Conservation (phyloP, 306 rosid species). For the Cucumis hystrix region DNA sequence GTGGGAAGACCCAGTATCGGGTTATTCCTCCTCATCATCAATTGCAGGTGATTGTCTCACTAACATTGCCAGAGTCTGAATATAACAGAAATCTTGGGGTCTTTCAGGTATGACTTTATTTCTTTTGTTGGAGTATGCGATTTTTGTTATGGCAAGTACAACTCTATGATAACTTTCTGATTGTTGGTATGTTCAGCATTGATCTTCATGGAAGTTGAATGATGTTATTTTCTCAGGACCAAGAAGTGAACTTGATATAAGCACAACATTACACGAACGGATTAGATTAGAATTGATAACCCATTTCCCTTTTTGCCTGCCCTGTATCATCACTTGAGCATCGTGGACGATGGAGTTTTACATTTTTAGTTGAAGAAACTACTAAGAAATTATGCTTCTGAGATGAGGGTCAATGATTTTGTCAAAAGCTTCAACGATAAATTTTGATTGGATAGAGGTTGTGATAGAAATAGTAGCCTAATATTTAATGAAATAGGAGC, state of each 20-base stretch:
- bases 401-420: neutral
- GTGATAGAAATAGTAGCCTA: neutral
- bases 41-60: slow-evolving; percentile 28
- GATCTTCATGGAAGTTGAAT: neutral
- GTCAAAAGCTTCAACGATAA: neutral
- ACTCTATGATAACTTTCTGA: neutral
- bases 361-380: neutral
- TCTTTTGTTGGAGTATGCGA: neutral
- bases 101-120: slow-evolving; percentile 45
- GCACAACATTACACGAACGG: neutral
- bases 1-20: slow-evolving; percentile 16
- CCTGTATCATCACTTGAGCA: neutral
- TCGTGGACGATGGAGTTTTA: neutral
- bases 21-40: slow-evolving; percentile 38
- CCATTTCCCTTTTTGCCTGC: neutral
- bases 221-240: neutral
- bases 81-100: slow-evolving; percentile 73
- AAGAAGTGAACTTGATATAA: neutral
- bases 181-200: neutral
- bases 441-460: neutral
- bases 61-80: slow-evolving; percentile 60
- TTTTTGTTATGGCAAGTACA: neutral
- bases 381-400: neutral
- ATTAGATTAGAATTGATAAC: neutral
- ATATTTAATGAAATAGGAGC: neutral